Conservation (phyloP, 1,284 basidiomycete species). For the Puccinia horiana region DNA sequence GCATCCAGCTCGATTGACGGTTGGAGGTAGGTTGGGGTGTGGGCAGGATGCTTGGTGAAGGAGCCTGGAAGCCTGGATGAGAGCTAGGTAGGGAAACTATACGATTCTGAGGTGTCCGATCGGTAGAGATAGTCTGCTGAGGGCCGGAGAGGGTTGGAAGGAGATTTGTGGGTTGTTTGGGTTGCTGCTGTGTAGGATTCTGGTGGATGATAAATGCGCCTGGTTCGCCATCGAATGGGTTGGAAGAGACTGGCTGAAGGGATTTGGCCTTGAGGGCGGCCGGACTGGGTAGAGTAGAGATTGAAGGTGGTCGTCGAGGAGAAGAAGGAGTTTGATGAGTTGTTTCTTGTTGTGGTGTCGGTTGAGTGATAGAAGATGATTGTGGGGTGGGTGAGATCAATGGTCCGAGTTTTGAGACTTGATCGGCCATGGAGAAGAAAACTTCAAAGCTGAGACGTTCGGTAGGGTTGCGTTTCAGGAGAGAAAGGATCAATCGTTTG, state of each 20-base stretch:
- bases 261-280: conserved; percentile 15
- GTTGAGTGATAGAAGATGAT: neutral
- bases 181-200: neutral
- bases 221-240: conserved; percentile 37
- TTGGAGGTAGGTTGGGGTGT: conserved; percentile 5
- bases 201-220: conserved; percentile 42
- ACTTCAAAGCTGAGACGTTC: conserved; percentile 88
- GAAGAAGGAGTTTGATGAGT: neutral
- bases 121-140: conserved; percentile 50
- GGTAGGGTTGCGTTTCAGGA: conserved; percentile 79
- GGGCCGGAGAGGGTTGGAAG: conserved; percentile 59
- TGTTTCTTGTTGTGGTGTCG: neutral
- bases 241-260: neutral
- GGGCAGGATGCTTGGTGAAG: conserved; percentile 45
- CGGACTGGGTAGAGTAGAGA: conserved; percentile 33
- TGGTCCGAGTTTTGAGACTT: conserved; percentile 50
- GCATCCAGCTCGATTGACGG: neutral
- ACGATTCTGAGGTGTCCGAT: neutral
- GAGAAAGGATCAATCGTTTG: conserved; percentile 78
- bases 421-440: conserved; percentile 71
- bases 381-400: conserved; percentile 3
- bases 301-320: conserved; percentile 18
- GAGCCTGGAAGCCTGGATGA: conserved; percentile 17
- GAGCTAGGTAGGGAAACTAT: neutral
- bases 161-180: conserved; percentile 67